phyloP scores from a whole-genome alignment of 257 asterid species.

The Fraxinus americana region DNA sequence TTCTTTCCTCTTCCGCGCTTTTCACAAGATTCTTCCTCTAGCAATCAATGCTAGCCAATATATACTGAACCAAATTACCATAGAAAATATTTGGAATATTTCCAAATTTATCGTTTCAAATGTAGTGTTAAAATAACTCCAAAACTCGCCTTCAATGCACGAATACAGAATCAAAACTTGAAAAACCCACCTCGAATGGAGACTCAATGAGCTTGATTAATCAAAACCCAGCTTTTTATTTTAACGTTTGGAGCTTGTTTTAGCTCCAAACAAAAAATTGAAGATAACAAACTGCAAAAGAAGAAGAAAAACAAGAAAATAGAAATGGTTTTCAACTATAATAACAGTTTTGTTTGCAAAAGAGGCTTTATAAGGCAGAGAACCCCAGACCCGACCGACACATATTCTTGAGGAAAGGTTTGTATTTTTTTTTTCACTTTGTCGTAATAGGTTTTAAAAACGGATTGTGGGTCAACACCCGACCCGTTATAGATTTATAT shows the following conservation, averaged over 20 bases:
- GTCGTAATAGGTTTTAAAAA: not conserved
- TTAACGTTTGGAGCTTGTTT: not conserved
- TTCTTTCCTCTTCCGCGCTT: not conserved
- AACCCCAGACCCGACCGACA: conserved; percentile 1
- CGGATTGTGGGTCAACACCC: not conserved
- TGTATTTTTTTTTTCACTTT: not conserved
- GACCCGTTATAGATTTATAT: not conserved
- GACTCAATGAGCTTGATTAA: not conserved
- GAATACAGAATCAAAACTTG: not conserved
- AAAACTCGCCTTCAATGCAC: not conserved
- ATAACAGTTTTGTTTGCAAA: not conserved
- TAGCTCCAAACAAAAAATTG: not conserved
- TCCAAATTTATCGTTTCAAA: not conserved
- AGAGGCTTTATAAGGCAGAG: conserved; percentile 1
- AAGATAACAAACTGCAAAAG: not conserved
- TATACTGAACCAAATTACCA: not conserved
- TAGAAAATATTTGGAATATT: not conserved
- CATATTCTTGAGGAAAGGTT: not conserved
- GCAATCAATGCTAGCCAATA: not conserved
- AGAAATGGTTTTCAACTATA: not conserved
- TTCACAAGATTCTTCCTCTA: not conserved
- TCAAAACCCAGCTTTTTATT: not conserved
- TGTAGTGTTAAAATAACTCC: not conserved
- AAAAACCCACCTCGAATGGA: conserved; percentile 5
- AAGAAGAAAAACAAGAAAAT: not conserved